These are phyloP conservation scores for Ambrosiella cleistominuta DNA, from an alignment of 2,329 filamentous ascomycete genomes.

Conservation along the genomic window DNA sequence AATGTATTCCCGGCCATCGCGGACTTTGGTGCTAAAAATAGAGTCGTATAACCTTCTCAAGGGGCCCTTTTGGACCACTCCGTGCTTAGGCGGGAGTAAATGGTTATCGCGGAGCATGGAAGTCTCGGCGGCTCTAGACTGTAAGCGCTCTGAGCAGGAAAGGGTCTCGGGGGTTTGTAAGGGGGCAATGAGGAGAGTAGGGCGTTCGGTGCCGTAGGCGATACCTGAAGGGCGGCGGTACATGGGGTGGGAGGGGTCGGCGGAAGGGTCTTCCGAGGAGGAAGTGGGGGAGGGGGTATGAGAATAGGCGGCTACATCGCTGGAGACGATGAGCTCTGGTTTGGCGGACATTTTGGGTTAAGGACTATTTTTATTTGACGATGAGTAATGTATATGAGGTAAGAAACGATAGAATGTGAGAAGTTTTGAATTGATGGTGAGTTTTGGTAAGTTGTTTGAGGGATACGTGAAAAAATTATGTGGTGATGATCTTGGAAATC, in stretches of 20 bases:
- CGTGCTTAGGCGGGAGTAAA: constrained; percentile 40
- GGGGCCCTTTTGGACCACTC: constrained; percentile 16
- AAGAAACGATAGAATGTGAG: neutral
- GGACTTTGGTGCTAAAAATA: constrained; percentile 36
- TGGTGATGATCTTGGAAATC: no score
- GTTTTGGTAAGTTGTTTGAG: no score
- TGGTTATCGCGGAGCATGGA: constrained; percentile 49
- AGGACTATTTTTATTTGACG: neutral
- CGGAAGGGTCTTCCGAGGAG: constrained; percentile 18
- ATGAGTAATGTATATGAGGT: neutral
- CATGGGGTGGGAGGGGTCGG: constrained; percentile 27
- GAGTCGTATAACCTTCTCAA: constrained; percentile 25
- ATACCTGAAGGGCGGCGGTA: constrained; percentile 68
- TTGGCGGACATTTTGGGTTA: constrained; percentile 8
- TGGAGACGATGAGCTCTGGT: constrained; percentile 26
- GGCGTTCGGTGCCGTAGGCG: constrained; percentile 52
- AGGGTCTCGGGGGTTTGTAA: constrained; percentile 26
- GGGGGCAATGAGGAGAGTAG: constrained; percentile 37
- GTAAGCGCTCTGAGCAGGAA: constrained; percentile 37
- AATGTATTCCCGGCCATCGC: constrained; percentile 11
- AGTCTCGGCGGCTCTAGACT: constrained; percentile 38
- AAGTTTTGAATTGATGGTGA: no score
- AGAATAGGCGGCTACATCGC: constrained; percentile 16
- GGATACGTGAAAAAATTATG: no score
- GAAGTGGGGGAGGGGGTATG: constrained; percentile 14